phyloP scores from a whole-genome alignment of 768 basidiomycete species.

The Ramaria sp. region DNA sequence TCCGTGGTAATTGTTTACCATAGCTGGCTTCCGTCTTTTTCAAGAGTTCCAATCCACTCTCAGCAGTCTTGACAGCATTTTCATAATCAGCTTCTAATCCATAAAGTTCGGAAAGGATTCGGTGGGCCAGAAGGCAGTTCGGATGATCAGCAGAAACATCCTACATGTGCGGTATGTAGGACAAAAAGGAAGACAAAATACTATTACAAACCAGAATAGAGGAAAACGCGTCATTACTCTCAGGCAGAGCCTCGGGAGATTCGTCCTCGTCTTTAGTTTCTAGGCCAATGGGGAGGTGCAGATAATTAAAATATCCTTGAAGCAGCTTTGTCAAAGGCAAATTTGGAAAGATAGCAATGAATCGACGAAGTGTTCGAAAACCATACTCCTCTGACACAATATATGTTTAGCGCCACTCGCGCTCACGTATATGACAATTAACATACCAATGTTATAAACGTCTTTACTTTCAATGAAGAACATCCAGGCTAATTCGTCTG shows the following conservation, averaged over 20 bases:
- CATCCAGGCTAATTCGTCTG: constrained; percentile 77
- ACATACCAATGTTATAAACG: constrained; percentile 51
- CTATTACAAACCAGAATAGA: constrained; percentile 44
- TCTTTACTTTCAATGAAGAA: constrained; percentile 68
- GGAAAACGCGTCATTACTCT: constrained; percentile 49
- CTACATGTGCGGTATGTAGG: constrained; percentile 23
- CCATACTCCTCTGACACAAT: constrained; percentile 54
- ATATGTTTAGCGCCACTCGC: too few species aligned
- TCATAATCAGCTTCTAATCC: constrained; percentile 60
- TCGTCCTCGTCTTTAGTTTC: constrained; percentile 31
- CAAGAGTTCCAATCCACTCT: constrained; percentile 54
- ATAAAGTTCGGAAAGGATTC: constrained; percentile 57
- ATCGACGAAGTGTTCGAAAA: constrained; percentile 42
- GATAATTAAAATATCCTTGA: constrained; percentile 57
- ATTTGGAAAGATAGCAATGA: constrained; percentile 52
- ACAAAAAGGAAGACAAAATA: not conserved
- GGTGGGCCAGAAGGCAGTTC: constrained; percentile 54
- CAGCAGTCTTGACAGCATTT: constrained; percentile 58
- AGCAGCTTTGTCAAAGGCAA: constrained; percentile 47
- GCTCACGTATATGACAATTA: too few species aligned
- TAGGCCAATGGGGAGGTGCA: constrained; percentile 28
- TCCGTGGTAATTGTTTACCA: constrained; percentile 44
- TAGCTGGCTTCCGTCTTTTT: constrained; percentile 41
- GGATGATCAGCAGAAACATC: constrained; percentile 39
- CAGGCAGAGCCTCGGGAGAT: constrained; percentile 14